A percentile compares a stretch with the other conserved stretches of the same genome.
These are phyloP conservation scores for Abrus pulchellus DNA, from an alignment of 306 rosid genomes.

Conservation along the genomic window DNA sequence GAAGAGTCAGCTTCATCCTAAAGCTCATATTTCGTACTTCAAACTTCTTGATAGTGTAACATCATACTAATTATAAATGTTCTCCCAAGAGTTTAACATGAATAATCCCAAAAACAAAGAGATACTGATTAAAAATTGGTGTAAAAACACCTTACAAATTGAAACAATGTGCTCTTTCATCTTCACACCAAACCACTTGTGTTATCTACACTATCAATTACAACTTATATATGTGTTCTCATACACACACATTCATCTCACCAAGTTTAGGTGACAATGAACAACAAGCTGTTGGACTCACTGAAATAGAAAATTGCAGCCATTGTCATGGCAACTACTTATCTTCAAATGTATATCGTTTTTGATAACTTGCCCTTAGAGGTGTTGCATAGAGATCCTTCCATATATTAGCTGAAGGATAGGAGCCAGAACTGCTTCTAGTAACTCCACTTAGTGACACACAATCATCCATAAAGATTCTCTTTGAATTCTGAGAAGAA, in stretches of 20 bases:
- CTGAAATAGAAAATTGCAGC: conserved; percentile 25
- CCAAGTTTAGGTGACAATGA: conserved; percentile 7
- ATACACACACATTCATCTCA: conserved; percentile 15
- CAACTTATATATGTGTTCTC: conserved; percentile 20
- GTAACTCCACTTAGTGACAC: conserved; percentile 57
- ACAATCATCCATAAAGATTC: conserved; percentile 59
- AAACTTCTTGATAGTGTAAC: background rate
- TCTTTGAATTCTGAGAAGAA: conserved; percentile 55
- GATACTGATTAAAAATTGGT: background rate
- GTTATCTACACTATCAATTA: conserved; percentile 43
- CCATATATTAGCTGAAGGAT: conserved; percentile 60
- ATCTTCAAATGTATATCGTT: conserved; percentile 38
- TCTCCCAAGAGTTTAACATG: conserved; percentile 2
- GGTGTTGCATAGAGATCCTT: conserved; percentile 61
- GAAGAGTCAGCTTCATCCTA: conserved; percentile 14
- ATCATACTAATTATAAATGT: background rate
- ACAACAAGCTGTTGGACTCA: conserved; percentile 72
- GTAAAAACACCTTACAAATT: conserved; percentile 21
- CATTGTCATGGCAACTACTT: conserved; percentile 38
- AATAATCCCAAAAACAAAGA: conserved; percentile 22
- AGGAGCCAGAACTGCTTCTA: conserved; percentile 66
- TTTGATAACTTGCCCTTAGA: conserved; percentile 51
- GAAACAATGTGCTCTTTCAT: background rate
- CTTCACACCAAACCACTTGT: conserved; percentile 34
- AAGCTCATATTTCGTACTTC: conserved; percentile 29